A percentile compares a stretch with the other conserved stretches of the same genome.
Conservation (phyloP, 208 protist genomes). For the Leishmania turanica region DNA sequence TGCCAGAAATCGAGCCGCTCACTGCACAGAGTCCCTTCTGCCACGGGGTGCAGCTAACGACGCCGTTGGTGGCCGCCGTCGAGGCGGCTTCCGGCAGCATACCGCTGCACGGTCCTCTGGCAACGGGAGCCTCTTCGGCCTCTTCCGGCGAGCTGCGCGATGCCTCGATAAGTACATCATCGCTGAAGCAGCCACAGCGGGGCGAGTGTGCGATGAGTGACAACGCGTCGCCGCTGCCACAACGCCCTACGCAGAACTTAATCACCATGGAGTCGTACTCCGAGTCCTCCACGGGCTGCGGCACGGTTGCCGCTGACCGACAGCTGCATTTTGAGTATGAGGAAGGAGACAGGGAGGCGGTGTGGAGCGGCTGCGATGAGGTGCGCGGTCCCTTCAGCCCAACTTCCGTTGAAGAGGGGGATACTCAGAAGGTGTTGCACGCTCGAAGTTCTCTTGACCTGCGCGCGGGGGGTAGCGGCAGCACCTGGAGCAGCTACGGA, state of each 20-base stretch:
- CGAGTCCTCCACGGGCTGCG: background rate
- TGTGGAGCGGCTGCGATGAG: background rate
- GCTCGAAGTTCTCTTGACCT: background rate
- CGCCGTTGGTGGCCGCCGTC: background rate
- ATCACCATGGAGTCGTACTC: background rate
- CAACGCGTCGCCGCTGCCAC: constrained; percentile 10
- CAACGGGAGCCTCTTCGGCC: background rate
- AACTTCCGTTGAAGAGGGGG: background rate
- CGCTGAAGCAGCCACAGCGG: background rate
- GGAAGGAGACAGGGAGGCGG: background rate
- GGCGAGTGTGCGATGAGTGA: background rate
- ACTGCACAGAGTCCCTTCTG: background rate
- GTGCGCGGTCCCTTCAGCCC: background rate
- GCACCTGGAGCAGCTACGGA: constrained; percentile 8
- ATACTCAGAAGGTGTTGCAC: background rate
- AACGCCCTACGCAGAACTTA: background rate
- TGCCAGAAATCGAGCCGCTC: background rate
- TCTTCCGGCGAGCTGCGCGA: background rate
- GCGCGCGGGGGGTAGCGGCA: background rate
- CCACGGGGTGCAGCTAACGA: background rate
- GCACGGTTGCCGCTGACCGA: background rate
- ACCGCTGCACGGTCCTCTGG: background rate
- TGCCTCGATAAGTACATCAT: background rate
- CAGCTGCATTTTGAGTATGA: background rate
- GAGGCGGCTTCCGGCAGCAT: background rate